Evolutionary conservation across 129 eudicot genomes (phyloP).

Genomic region (Chrysanthemum makinoi): DNA sequence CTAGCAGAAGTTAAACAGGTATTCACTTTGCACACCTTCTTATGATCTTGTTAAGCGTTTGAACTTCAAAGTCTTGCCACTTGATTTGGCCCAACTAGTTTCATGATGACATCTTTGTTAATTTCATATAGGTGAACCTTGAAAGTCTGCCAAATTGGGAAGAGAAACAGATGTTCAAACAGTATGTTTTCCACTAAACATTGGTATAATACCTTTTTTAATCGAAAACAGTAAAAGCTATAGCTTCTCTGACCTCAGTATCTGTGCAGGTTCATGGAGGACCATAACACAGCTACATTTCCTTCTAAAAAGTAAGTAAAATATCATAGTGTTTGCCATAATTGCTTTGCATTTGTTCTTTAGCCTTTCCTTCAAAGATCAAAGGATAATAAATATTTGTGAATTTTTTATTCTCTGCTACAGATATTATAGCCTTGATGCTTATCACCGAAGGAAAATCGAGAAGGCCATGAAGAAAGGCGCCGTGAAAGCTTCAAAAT

Average conservation of each 20-base stretch:
- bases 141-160: conserved; percentile 96
- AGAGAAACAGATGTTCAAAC: conserved; percentile 95
- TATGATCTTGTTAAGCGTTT: background rate
- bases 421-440: conserved; percentile 93
- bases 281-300: conserved; percentile 95
- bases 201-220: conserved; percentile 9
- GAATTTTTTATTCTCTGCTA: conserved; percentile 22
- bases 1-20: conserved; percentile 91
- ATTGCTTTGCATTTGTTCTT: background rate
- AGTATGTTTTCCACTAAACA: conserved; percentile 46
- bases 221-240: background rate
- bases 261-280: conserved; percentile 89
- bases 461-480: conserved; percentile 87
- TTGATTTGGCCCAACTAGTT: background rate
- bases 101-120: background rate
- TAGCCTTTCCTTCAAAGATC: background rate
- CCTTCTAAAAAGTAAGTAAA: conserved; percentile 86
- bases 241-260: conserved; percentile 2
- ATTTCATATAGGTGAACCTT: conserved; percentile 64
- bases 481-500: conserved; percentile 42
- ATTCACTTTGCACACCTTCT: conserved; percentile 19
- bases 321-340: conserved; percentile 1
- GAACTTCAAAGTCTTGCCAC: background rate
- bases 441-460: conserved; percentile 63
- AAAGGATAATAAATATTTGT: conserved; percentile 1